Evolutionary conservation across 805 yeast species (phyloP), one percentile per base, ranked within the genome.

Genomic region (Nakazawaea holstii): DNA sequence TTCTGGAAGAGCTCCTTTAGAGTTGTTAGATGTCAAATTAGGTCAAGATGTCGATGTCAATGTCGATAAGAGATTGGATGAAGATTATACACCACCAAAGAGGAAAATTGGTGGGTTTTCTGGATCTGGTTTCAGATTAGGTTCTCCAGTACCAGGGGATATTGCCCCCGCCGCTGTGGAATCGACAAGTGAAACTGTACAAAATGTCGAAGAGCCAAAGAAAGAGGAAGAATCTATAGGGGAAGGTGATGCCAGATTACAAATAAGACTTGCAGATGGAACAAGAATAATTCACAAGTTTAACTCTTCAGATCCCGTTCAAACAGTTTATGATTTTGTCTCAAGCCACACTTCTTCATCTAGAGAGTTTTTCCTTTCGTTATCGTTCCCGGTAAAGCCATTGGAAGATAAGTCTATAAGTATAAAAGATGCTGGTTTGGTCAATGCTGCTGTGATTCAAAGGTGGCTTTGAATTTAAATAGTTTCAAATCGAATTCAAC

Each of bases 1-100:
- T 59, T 76, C 82, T 48, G 99, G 99, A 8, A 75, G 95, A 49
- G 99, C 97, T 0, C 99, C 99, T 15, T 67, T 92, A 52, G 77
- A 84, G 30, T 67, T 94, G 45, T 72, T 94, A 53, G 80, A 87
- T 53, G 97, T 88, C 13, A 78, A 80, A 55, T 79, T 78, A 51
- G 92, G 92, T 31, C 96, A 89, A 67, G 87, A 84, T 48, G 95
- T 89, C 24, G 91, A 87, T 59, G 94, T 88, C 11, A 77, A 79
- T 38, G 88, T 88, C 13, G 74, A 73, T 49, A 79, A 80, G 57
- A 82, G 83, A 52, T 68, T 82, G 36, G 89, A 85, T 48, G 91
- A 87, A 63, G 86, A 82, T 37, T 89, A 77, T 64, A 68, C 57
- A 35, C 80, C 88, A n/a, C 89, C 92, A 32, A 81, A 79, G 61